phyloP scores from a whole-genome alignment of 2,329 filamentous ascomycete genomes.

The Apiospora pterosperma region DNA sequence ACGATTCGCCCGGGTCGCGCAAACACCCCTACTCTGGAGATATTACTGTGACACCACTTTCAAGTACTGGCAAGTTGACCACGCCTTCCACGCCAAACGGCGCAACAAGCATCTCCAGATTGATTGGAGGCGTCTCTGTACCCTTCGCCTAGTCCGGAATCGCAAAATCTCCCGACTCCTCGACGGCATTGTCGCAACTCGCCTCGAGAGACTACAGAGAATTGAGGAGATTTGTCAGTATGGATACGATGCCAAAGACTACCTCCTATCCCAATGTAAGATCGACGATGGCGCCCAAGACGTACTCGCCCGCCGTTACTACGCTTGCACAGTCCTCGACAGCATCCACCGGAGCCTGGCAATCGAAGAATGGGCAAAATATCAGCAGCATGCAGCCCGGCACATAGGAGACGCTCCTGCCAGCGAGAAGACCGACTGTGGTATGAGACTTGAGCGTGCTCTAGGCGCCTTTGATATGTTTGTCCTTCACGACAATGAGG shows the following conservation, averaged over 20 bases:
- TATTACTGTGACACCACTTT: slow-evolving; percentile 68
- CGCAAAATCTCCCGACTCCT: slow-evolving; percentile 50
- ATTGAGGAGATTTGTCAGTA: slow-evolving; percentile 67
- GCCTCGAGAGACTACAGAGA: slow-evolving; percentile 65
- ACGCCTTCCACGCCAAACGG: slow-evolving; percentile 58
- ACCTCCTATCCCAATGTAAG: slow-evolving; percentile 64
- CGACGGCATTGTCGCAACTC: slow-evolving; percentile 66
- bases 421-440: slow-evolving; percentile 38
- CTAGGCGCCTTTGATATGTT: slow-evolving; percentile 89
- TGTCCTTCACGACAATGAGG: slow-evolving; percentile 66
- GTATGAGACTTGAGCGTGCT: slow-evolving; percentile 64
- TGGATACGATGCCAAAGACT: slow-evolving; percentile 88
- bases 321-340: slow-evolving; percentile 69
- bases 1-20: slow-evolving; percentile 62
- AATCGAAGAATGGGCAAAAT: slow-evolving; percentile 71
- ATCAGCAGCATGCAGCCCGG: slow-evolving; percentile 30
- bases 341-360: slow-evolving; percentile 79
- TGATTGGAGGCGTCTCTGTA: slow-evolving; percentile 72
- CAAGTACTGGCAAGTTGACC: slow-evolving; percentile 68
- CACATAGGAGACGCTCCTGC: slow-evolving; percentile 16
- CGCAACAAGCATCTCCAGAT: slow-evolving; percentile 49
- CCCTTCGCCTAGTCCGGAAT: slow-evolving; percentile 52
- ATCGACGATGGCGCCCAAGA: slow-evolving; percentile 62
- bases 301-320: slow-evolving; percentile 72
- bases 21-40: slow-evolving; percentile 77